Conservation (phyloP, 257 asterid species). For the Solanum sitiens region DNA sequence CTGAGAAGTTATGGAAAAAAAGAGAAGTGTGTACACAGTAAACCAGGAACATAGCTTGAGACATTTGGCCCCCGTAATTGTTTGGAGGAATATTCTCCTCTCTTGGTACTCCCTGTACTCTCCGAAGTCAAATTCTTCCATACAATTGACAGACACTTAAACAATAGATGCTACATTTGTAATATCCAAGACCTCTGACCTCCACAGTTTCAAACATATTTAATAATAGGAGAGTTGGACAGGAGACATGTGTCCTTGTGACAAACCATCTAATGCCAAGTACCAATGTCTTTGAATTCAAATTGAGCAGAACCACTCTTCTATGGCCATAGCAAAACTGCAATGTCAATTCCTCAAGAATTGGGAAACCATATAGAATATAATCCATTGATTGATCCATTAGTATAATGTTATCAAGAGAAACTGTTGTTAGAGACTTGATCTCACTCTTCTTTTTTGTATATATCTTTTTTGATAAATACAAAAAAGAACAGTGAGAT, state of each 20-base stretch:
- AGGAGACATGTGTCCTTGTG: not conserved
- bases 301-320: not conserved
- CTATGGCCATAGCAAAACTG: not conserved
- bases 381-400: not conserved
- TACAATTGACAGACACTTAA: not conserved
- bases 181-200: not conserved
- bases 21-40: not conserved
- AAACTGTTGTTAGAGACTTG: not conserved
- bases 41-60: not conserved
- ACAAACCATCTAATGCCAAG: not conserved
- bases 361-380: too few species aligned
- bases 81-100: not conserved
- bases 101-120: not conserved
- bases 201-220: not conserved
- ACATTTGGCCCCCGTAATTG: not conserved
- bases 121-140: not conserved
- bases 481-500: not conserved
- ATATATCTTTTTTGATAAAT: not conserved
- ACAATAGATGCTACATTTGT: slow-evolving; percentile 1
- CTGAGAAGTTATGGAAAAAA: not conserved
- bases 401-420: not conserved
- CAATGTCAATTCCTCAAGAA: too few species aligned
- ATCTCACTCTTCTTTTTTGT: not conserved
- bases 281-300: slow-evolving; percentile 7
- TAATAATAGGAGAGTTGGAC: slow-evolving; percentile 8